Base-by-base conservation (phyloP, 1,139 yeast genomes). In the Pichia sp. region DNA sequence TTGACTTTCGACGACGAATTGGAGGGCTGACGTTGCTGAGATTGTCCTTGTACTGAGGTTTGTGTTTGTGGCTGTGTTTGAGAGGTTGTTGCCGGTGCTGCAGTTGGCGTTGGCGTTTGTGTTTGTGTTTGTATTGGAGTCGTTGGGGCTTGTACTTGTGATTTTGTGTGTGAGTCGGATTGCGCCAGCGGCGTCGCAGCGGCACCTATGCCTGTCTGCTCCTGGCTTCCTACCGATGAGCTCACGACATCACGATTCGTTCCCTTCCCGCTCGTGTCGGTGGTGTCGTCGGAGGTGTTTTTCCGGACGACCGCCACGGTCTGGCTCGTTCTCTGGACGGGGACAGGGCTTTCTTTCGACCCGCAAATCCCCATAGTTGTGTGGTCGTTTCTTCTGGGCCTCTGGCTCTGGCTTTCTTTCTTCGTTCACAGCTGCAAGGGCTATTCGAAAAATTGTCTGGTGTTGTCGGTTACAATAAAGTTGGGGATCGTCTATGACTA, bases 341-440 rank as follows among this genome's bases (percentile, higher is more conserved):
- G n/a, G 20, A 16, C n/a, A 27, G 46, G 8, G 30, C 17, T 38
- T 30, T 46, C 49, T 36, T 46, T 46, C n/a, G 49, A 53, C 31
- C 54, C 56, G 34, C 56, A 53, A 36, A 51, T 48, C 6, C 56
- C 56, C 56, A 53, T 53, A 16, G 16, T 16, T 4, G 31, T 6
- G 6, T 27, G 29, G 7, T 27, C 29, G 29, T 27, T 27, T 27
- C 29, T 20, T 20, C 24, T 20, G 24, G 24, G 24, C 24, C 24
- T 20, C 24, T 20, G 24, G 6, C 6, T 27, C 29, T 6, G 29
- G 24, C 24, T 20, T 20, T 20, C 24, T 20, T 20, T 20, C 29
- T 27, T 27, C 29, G 29, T 27, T 27, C 7, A 27, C 29, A 27
- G 29, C 29, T 27, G 29, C 29, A 27, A 27, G 6, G 29, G 29